Base-by-base conservation (phyloP, 345 rosid genomes). In the Salix brachista region DNA sequence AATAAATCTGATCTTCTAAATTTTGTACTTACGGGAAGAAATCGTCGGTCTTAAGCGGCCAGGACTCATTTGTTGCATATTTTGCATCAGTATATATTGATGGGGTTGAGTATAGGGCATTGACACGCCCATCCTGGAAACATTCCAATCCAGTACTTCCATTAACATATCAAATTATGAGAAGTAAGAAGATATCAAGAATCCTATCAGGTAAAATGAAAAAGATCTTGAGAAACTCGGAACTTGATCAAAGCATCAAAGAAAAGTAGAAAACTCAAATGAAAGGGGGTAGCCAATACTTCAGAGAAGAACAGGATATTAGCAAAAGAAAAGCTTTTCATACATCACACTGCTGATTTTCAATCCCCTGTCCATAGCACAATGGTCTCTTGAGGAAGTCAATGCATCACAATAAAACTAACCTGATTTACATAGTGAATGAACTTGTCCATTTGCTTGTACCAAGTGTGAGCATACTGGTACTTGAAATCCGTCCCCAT, bases 401-500 rank as follows among this genome's bases (percentile, higher is more conserved):
- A 50, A 18, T 44, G 26, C 41, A 30, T n/a, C 21, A 65, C 10
- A n/a, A 50, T n/a, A 50, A 44, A 2, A 48, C 83, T 65, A 36
- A 81, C 84, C 77, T 72, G 70, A 70, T 81, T 81, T 26, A 86
- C 91, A 52, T 88, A 88, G 65, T 88, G 88, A 65, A 88, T 86
- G 62, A 88, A 80, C 76, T 86, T 88, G 85, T 88, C 91, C 91
- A 88, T 86, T 69, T 83, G 83, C 65, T 71, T 71, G 77, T 74
- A 88, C 91, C 91, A 88, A 34, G 89, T 75, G 26, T 73, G 83
- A 21, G 91, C 91, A 71, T 86, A 88, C 52, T 88, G 91, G 75
- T 88, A 88, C 75, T 82, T 79, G 78, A 88, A 88, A 80, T 88
- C 89, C 16, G 87, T 83, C 37, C 91, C 89, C 91, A 88, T 88